These are phyloP conservation scores for Mycena latifolia DNA, from an alignment of 768 basidiomycete genomes.

Conservation along the genomic window DNA sequence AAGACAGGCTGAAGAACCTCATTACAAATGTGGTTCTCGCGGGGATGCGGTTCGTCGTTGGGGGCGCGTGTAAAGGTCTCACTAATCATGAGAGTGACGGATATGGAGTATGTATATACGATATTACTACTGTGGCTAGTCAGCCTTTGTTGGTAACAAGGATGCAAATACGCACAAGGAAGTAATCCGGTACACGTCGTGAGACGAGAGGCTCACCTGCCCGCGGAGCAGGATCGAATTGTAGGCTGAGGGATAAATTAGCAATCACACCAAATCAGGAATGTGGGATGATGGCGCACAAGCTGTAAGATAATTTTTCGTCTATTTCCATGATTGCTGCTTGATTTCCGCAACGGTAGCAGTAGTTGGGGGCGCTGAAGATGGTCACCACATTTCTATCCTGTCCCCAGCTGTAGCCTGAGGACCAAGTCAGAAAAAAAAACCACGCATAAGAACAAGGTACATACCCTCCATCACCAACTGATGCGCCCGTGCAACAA, in stretches of 20 bases:
- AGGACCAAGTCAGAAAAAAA: constrained; percentile 26
- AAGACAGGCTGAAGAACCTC: constrained; percentile 26
- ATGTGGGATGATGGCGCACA: constrained; percentile 63
- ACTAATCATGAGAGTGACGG: constrained; percentile 31
- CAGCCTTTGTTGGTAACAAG: background rate
- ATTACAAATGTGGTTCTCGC: constrained; percentile 12
- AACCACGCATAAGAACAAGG: background rate
- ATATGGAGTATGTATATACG: constrained; percentile 29
- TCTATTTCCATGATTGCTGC: constrained; percentile 99
- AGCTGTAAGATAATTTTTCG: constrained; percentile 95
- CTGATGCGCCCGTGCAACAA: constrained; percentile 95
- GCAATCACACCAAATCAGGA: constrained; percentile 24
- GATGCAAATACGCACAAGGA: constrained; percentile 74
- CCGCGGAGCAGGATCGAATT: constrained; percentile 99
- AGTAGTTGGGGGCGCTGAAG: constrained; percentile 99
- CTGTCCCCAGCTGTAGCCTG: constrained; percentile 97
- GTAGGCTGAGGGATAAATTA: constrained; percentile 72
- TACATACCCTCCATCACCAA: constrained; percentile 94
- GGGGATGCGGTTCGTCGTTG: constrained; percentile 14
- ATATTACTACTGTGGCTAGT: constrained; percentile 28
- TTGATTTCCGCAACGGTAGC: constrained; percentile 99
- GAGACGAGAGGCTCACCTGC: constrained; percentile 99
- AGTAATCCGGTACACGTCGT: constrained; percentile 94
- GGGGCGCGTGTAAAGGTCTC: constrained; percentile 18
- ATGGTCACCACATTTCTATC: constrained; percentile 99